These are phyloP conservation scores for Cladosporium sp. DNA, from an alignment of 2,329 filamentous ascomycete species.

Conservation along the genomic window DNA sequence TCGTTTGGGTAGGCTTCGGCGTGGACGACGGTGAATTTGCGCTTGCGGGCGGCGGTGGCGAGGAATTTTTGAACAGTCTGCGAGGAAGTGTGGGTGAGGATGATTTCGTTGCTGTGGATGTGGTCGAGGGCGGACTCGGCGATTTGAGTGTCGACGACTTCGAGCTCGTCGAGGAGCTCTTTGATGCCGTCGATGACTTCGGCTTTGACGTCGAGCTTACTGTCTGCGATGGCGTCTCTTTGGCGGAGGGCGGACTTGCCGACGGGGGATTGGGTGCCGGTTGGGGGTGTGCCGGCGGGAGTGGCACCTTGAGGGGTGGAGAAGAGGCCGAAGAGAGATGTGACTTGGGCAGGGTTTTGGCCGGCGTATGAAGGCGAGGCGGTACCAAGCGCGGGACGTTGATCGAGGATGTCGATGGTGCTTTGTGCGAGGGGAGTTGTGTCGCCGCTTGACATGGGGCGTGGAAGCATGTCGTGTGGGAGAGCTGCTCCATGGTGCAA, in stretches of 20 bases:
- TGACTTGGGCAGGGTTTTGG: slow-evolving; percentile 42
- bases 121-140: slow-evolving; percentile 84
- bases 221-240: slow-evolving; percentile 37
- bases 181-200: slow-evolving; percentile 93
- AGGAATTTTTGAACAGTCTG: slow-evolving; percentile 87
- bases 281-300: slow-evolving; percentile 53
- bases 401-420: slow-evolving; percentile 18
- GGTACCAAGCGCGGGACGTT: slow-evolving; percentile 62
- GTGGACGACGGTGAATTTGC: slow-evolving; percentile 88
- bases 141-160: slow-evolving; percentile 90
- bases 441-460: slow-evolving; percentile 15
- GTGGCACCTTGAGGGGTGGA: slow-evolving; percentile 60
- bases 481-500: slow-evolving; percentile 44
- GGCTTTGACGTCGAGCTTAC: slow-evolving; percentile 69
- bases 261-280: slow-evolving; percentile 32
- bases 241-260: slow-evolving; percentile 35
- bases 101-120: slow-evolving; percentile 89
- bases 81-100: slow-evolving; percentile 85
- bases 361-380: slow-evolving; percentile 63
- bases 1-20: slow-evolving; percentile 73
- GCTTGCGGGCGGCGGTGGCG: slow-evolving; percentile 79
- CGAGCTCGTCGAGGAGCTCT: slow-evolving; percentile 93
- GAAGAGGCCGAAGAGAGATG: slow-evolving; percentile 86
- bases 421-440: slow-evolving; percentile 3
- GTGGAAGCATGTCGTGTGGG: slow-evolving; percentile 25